Evolutionary conservation across 768 basidiomycete genomes (phyloP).

Genomic region (Calocybe indica): DNA sequence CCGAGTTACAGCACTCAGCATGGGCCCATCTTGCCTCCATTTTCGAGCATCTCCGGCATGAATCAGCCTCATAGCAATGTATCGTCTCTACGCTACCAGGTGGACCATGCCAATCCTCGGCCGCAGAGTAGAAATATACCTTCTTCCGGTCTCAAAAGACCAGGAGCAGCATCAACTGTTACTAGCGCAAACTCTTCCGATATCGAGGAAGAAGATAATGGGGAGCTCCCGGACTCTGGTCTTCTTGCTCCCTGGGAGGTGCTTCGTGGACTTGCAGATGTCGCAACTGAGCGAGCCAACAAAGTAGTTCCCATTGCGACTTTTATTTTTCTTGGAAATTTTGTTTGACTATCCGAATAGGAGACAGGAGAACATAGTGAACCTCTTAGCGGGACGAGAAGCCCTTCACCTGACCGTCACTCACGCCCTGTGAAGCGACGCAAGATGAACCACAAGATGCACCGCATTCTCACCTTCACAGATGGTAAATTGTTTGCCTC

Average conservation of each 20-base stretch:
- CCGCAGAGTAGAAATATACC: constrained; percentile 16
- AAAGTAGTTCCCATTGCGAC: constrained; percentile 42
- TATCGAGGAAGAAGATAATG: constrained; percentile 76
- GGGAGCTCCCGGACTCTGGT: constrained; percentile 75
- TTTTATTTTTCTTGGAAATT: too few relatives aligned
- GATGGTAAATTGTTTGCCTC: constrained; percentile 49
- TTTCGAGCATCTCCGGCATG: constrained; percentile 60
- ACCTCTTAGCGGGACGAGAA: constrained; percentile 68
- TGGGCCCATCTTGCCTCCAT: constrained; percentile 60
- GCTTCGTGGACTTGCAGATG: constrained; percentile 72
- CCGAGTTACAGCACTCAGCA: constrained; percentile 26
- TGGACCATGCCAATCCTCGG: constrained; percentile 25
- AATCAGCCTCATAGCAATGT: constrained; percentile 42
- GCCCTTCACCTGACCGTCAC: constrained; percentile 67
- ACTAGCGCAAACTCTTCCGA: constrained; percentile 82
- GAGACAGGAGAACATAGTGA: constrained; percentile 77
- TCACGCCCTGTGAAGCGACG: constrained; percentile 65
- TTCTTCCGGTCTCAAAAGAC: constrained; percentile 48
- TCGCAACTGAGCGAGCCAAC: constrained; percentile 72
- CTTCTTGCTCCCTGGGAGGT: constrained; percentile 88
- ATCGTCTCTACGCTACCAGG: constrained; percentile 56
- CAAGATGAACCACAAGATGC: constrained; percentile 60
- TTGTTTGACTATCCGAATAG: constrained; percentile 27
- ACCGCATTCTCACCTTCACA: constrained; percentile 60
- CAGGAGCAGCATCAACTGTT: constrained; percentile 48